Evolutionary conservation across 768 basidiomycete species (phyloP).

Genomic region (Albatrellus ellisii): DNA sequence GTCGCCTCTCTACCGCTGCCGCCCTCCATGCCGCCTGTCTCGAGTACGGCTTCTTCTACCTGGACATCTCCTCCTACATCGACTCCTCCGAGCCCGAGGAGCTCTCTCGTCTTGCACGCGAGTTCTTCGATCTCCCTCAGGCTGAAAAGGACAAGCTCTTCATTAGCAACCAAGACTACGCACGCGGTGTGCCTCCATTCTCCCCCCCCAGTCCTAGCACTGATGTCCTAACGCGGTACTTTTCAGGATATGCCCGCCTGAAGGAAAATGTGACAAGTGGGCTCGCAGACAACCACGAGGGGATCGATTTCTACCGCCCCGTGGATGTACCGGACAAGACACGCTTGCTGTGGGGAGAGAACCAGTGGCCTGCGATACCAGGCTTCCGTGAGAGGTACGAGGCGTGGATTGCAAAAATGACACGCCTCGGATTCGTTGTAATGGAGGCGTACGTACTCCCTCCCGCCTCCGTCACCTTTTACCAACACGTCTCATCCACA

Average conservation of each 20-base stretch:
- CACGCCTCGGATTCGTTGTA: slow-evolving; percentile 59
- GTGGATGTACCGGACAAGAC: slow-evolving; percentile 57
- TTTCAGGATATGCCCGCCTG: slow-evolving; percentile 62
- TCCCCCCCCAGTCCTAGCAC: slow-evolving; percentile 1
- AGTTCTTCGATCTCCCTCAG: slow-evolving; percentile 63
- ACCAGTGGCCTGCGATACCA: slow-evolving; percentile 67
- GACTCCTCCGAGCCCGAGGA: slow-evolving; percentile 48
- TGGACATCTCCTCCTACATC: slow-evolving; percentile 52
- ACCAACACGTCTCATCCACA: background rate
- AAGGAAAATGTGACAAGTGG: slow-evolving; percentile 83
- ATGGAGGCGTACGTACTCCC: slow-evolving; percentile 64
- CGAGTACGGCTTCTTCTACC: slow-evolving; percentile 83
- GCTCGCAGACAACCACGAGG: slow-evolving; percentile 78
- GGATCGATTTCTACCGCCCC: slow-evolving; percentile 69
- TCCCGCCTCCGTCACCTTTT: background rate
- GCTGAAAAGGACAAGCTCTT: slow-evolving; percentile 50
- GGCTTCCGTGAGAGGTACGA: slow-evolving; percentile 54
- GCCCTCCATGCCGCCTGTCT: slow-evolving; percentile 64
- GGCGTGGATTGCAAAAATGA: slow-evolving; percentile 79
- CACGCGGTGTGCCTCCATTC: slow-evolving; percentile 42
- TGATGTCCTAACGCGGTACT: background rate
- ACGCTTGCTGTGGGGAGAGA: slow-evolving; percentile 68
- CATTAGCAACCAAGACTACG: slow-evolving; percentile 54
- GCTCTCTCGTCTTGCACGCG: slow-evolving; percentile 46
- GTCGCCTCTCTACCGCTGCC: slow-evolving; percentile 30